Percentiles rank a stretch among this genome's conserved stretches.
Conservation (phyloP, 768 basidiomycete genomes). For the Lenzites betulinus region DNA sequence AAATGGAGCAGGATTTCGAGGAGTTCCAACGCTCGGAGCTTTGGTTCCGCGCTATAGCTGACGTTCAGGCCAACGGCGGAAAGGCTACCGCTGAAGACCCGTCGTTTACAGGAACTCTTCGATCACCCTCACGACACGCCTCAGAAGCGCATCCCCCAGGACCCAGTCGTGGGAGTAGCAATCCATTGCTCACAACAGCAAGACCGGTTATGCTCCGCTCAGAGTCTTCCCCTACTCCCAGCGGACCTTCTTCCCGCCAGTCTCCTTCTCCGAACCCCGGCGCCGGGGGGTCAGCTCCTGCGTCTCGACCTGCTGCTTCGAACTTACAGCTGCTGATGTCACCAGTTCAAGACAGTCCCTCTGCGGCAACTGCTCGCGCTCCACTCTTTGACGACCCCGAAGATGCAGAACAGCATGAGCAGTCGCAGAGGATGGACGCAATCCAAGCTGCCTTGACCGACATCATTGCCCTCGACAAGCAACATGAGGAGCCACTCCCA, state of each 20-base stretch:
- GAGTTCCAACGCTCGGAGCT: conserved; percentile 87
- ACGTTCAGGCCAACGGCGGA: conserved; percentile 46
- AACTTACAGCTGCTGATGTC: conserved; percentile 88
- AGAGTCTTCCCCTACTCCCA: conserved; percentile 23
- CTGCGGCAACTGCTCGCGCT: conserved; percentile 56
- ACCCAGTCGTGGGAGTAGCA: background rate
- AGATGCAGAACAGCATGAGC: conserved; percentile 52
- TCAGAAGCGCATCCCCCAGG: background rate
- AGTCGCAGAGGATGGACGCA: conserved; percentile 89
- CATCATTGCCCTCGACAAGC: conserved; percentile 86
- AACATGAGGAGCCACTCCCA: conserved; percentile 33
- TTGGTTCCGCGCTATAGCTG: conserved; percentile 87
- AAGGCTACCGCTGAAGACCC: conserved; percentile 7
- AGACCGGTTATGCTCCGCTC: conserved; percentile 16
- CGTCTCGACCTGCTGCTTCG: conserved; percentile 40
- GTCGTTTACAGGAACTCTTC: background rate
- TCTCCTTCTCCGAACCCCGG: conserved; percentile 4
- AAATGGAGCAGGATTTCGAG: conserved; percentile 90
- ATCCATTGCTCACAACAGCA: background rate
- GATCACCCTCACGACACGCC: conserved; percentile 10
- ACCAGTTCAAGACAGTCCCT: conserved; percentile 51
- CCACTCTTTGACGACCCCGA: conserved; percentile 84
- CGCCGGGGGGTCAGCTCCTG: conserved; percentile 1
- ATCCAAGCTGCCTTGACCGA: conserved; percentile 95
- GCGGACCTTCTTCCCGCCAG: conserved; percentile 1